Percentiles rank a stretch among this genome's conserved stretches.
Conservation (phyloP, 192 early-diverging fungal genomes). For the Gaertneriomyces sp. region DNA sequence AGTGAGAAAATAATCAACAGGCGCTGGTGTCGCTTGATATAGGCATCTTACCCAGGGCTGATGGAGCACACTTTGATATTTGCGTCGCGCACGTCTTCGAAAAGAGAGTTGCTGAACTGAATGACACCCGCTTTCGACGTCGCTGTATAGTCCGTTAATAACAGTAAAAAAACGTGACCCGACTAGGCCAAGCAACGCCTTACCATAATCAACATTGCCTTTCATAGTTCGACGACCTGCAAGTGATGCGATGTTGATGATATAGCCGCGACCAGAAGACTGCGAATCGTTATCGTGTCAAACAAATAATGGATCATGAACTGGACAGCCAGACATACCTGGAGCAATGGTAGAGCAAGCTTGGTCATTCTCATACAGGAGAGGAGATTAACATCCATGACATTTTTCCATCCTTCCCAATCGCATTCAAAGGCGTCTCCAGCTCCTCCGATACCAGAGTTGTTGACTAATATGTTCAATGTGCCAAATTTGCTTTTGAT, state of each 20-base stretch:
- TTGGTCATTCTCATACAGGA: conserved; percentile 3
- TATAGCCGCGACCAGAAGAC: conserved; percentile 1
- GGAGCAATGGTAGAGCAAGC: not conserved
- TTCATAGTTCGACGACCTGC: conserved; percentile 3
- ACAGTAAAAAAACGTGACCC: not conserved
- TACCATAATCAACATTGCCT: not conserved
- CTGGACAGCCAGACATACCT: not conserved
- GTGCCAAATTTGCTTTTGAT: conserved; percentile 3
- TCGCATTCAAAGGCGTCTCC: not conserved
- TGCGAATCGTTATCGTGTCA: not conserved
- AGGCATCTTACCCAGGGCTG: conserved; percentile 8
- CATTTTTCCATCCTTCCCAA: conserved; percentile 5
- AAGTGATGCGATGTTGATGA: conserved; percentile 15
- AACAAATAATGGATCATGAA: not conserved
- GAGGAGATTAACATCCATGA: not conserved
- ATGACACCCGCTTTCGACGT: conserved; percentile 11
- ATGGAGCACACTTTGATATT: conserved; percentile 16
- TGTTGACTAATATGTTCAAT: conserved; percentile 12
- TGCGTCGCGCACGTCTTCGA: conserved; percentile 9
- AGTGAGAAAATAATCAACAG: not conserved
- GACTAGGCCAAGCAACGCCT: not conserved
- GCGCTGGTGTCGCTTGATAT: not conserved
- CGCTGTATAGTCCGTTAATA: not conserved
- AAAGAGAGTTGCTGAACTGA: conserved; percentile 3
- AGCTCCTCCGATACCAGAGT: conserved; percentile 4